phyloP scores from a whole-genome alignment of 202 grass and related monocot species.

The Elaeis oleifera region DNA sequence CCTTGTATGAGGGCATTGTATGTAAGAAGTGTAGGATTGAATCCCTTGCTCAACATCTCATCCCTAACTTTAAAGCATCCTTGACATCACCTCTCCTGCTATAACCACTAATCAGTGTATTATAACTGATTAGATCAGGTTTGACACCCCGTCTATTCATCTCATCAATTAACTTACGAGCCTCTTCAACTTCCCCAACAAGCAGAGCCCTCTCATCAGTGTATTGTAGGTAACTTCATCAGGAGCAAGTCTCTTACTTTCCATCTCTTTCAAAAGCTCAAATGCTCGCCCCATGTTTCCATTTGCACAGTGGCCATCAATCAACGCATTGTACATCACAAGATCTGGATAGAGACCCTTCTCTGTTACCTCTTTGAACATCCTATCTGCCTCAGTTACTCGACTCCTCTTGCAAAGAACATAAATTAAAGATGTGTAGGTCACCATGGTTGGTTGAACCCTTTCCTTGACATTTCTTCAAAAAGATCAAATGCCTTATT shows the following conservation, averaged over 20 bases:
- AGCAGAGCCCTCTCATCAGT: constrained; percentile 70
- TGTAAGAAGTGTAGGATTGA: constrained; percentile 69
- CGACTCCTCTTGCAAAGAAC: constrained; percentile 55
- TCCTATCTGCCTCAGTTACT: constrained; percentile 28
- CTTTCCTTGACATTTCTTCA: constrained; percentile 47
- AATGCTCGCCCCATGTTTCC: constrained; percentile 51
- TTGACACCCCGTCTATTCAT: constrained; percentile 62
- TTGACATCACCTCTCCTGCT: constrained; percentile 82
- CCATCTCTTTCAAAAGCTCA: constrained; percentile 59
- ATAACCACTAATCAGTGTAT: constrained; percentile 79
- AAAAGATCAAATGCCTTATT: constrained; percentile 59
- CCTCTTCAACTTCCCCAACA: constrained; percentile 63
- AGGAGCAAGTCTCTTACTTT: constrained; percentile 44
- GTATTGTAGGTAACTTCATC: constrained; percentile 89
- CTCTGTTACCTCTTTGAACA: constrained; percentile 51
- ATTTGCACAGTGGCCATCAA: constrained; percentile 50
- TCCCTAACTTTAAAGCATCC: constrained; percentile 67
- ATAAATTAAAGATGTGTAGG: constrained; percentile 83
- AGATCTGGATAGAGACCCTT: constrained; percentile 59
- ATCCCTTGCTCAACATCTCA: constrained; percentile 68
- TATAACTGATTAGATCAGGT: constrained; percentile 83
- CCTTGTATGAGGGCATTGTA: constrained; percentile 84
- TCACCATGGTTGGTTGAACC: constrained; percentile 44
- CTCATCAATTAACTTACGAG: constrained; percentile 45
- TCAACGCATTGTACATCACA: constrained; percentile 89